A percentile compares a stretch with the other conserved stretches of the same genome.
Evolutionary conservation across 345 rosid genomes (phyloP).

Genomic region (Ceriops decandra): DNA sequence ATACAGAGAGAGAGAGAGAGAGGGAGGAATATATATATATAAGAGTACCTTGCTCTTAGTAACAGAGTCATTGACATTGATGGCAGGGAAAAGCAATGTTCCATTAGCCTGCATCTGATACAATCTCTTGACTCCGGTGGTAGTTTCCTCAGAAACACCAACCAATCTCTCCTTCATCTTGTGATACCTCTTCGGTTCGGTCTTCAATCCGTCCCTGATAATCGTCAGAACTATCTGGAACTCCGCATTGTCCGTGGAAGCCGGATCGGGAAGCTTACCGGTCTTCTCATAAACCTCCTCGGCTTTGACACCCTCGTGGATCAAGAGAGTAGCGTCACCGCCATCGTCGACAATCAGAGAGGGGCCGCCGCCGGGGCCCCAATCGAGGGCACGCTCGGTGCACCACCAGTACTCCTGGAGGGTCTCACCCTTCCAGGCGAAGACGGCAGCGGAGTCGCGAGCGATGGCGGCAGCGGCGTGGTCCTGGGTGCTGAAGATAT

Average conservation of each 20-base stretch:
- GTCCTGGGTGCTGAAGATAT: conserved; percentile 92
- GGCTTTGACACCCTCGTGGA: conserved; percentile 90
- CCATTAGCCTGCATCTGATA: conserved; percentile 87
- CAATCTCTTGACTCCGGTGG: conserved; percentile 82
- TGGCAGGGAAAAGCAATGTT: conserved; percentile 75
- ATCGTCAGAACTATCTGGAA: conserved; percentile 78
- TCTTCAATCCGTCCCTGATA: conserved; percentile 66
- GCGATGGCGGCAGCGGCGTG: conserved; percentile 93
- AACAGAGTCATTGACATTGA: conserved; percentile 91
- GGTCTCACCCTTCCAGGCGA: conserved; percentile 97
- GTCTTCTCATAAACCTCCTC: conserved; percentile 72
- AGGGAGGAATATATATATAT: too few species aligned
- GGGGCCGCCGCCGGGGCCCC: conserved; percentile 90
- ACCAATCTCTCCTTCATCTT: conserved; percentile 82
- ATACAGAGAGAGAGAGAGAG: background rate
- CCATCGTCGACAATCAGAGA: conserved; percentile 90
- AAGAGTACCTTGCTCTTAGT: conserved; percentile 91
- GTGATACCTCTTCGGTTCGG: conserved; percentile 60
- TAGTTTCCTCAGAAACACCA: conserved; percentile 88
- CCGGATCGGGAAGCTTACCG: conserved; percentile 67
- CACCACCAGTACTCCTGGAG: conserved; percentile 99
- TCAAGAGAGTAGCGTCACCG: conserved; percentile 84
- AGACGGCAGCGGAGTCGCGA: conserved; percentile 82
- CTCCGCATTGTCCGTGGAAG: conserved; percentile 78
- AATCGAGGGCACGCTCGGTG: conserved; percentile 85